These are phyloP conservation scores for Boletus hoseneyae DNA, from an alignment of 1,284 basidiomycete genomes.

Conservation along the genomic window DNA sequence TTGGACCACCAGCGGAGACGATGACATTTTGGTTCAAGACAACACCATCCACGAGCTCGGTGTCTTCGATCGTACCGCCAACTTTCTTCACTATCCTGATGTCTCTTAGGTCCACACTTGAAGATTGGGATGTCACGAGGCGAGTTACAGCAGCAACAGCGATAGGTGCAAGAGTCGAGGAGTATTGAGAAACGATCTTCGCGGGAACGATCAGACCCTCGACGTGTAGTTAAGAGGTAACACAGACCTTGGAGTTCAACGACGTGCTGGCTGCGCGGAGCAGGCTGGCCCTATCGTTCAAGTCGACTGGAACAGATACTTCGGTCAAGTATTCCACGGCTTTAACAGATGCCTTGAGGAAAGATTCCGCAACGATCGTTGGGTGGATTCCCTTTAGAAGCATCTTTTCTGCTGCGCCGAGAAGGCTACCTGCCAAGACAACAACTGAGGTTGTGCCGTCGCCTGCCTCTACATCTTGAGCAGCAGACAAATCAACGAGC, in stretches of 20 bases:
- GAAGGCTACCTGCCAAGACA: conserved; percentile 89
- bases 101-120: conserved; percentile 95
- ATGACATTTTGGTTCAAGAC: conserved; percentile 97
- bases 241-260: conserved; percentile 87
- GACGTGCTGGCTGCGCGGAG: conserved; percentile 94
- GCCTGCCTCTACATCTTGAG: conserved; percentile 98
- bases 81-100: conserved; percentile 98
- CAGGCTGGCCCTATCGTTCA: conserved; percentile 85
- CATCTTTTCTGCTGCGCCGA: conserved; percentile 97
- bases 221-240: neutral
- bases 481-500: conserved; percentile 96
- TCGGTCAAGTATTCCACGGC: conserved; percentile 94
- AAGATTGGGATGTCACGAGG: conserved; percentile 80
- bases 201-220: conserved; percentile 10
- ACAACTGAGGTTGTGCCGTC: conserved; percentile 99
- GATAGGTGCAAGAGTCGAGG: conserved; percentile 94
- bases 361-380: conserved; percentile 95
- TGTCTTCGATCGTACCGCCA: conserved; percentile 99
- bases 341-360: conserved; percentile 89
- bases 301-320: conserved; percentile 89
- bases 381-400: conserved; percentile 97
- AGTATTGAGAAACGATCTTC: conserved; percentile 99
- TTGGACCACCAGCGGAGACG: conserved; percentile 87
- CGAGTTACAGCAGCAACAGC: conserved; percentile 96
- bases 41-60: conserved; percentile 94